Percentiles rank a stretch among this genome's conserved stretches.
Conservation (phyloP, 805 yeast genomes). For the Barnettozyma salicaria region DNA sequence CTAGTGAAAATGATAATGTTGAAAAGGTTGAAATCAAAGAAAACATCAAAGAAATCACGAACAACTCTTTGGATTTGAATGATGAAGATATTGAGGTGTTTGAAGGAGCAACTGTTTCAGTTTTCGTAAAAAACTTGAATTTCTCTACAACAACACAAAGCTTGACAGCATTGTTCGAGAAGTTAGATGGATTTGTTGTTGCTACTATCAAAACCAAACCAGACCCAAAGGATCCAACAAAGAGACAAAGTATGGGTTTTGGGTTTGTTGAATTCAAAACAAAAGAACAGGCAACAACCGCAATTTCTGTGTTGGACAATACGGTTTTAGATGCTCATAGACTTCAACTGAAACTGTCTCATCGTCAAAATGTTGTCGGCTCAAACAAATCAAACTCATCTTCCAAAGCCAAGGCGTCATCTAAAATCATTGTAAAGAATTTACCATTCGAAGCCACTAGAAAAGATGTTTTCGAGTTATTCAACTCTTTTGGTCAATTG, state of each 20-base stretch:
- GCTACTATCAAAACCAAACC: slow-evolving; percentile 86
- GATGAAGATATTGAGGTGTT: slow-evolving; percentile 34
- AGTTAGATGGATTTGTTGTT: slow-evolving; percentile 71
- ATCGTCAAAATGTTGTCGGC: slow-evolving; percentile 49
- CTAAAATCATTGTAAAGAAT: slow-evolving; percentile 90
- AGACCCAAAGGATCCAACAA: slow-evolving; percentile 66
- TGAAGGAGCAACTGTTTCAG: slow-evolving; percentile 76
- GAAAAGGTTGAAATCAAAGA: slow-evolving; percentile 29
- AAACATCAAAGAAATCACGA: slow-evolving; percentile 17
- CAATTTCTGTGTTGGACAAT: slow-evolving; percentile 69
- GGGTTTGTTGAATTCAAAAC: slow-evolving; percentile 91
- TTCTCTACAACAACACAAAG: slow-evolving; percentile 64
- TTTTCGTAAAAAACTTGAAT: slow-evolving; percentile 88
- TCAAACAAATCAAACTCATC: slow-evolving; percentile 22
- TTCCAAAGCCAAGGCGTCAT: slow-evolving; percentile 34
- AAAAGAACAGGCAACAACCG: slow-evolving; percentile 70
- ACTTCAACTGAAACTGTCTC: slow-evolving; percentile 82
- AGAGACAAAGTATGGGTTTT: slow-evolving; percentile 88
- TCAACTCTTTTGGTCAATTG: slow-evolving; percentile 91
- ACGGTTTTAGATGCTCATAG: slow-evolving; percentile 82
- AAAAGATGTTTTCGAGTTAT: slow-evolving; percentile 86
- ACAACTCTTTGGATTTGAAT: slow-evolving; percentile 27
- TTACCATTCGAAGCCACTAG: slow-evolving; percentile 94
- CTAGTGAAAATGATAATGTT: slow-evolving; percentile 27
- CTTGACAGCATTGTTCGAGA: slow-evolving; percentile 55